Evolutionary conservation across 1,284 basidiomycete genomes (phyloP), one percentile per base, ranked within the genome.

Genomic region (Tylopilus sp.): DNA sequence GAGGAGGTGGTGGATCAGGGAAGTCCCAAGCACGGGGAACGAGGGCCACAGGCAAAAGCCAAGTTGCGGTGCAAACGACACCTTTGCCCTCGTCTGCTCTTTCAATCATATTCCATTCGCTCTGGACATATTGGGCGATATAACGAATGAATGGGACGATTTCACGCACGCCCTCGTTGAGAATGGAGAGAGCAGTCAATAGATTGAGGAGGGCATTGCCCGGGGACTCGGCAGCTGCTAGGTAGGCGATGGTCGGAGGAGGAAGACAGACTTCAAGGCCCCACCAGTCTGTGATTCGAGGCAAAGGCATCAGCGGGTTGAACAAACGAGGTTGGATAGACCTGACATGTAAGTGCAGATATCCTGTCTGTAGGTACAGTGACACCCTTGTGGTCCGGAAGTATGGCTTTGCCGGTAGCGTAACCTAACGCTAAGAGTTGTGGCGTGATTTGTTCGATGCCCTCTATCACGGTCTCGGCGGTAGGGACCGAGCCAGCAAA

Each of bases 41-140:
- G 69, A 91, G 74, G 8, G 89, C 88, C 46, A 84, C 82, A 22
- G 88, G 89, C 78, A 91, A 82, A 50, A 90, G 79, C 87, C 90
- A 92, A 17, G 90, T 92, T 22, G 90, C 86, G 44, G 87, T 86
- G 66, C 90, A 92, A 32, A 92, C 84, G 20, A 92, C 89, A 26
- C 90, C 90, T 62, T 81, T 70, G 1, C 90, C 89, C 45, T 76
- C 61, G 62, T 92, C 78, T 60, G 86, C 80, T 26, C 63, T 72
- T 65, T 82, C 77, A 66, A 92, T 88, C 44, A 76, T 56, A 50
- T 70, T 73, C 75, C 84, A 90, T 65, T 91, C 88, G 39, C 79
- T 82, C 58, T 91, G 85, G 58, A 88, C 74, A 70, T 83, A 90
- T 60, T 88, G 85, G 32, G 84, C 74, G 52, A 90, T 84, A 68